Conservation (phyloP, 345 rosid genomes). For the Cardamine occulta region DNA sequence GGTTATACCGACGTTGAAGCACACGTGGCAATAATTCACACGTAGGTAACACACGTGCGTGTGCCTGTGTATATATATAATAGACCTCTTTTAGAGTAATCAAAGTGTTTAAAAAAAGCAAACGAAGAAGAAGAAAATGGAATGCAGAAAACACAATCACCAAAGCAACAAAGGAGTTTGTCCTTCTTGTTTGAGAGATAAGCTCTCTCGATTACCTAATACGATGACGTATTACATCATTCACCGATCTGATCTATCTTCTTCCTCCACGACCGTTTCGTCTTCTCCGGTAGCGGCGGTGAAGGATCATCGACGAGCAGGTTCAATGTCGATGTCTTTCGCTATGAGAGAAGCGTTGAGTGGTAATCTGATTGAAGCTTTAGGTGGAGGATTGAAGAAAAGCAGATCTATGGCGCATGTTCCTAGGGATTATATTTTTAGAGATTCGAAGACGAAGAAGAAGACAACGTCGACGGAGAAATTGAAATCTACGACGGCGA, state of each 20-base stretch:
- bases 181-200: slow-evolving; percentile 37
- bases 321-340: slow-evolving; percentile 52
- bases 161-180: slow-evolving; percentile 41
- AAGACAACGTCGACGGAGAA: neutral
- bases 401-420: slow-evolving; percentile 71
- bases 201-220: slow-evolving; percentile 29
- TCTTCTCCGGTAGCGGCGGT: slow-evolving; percentile 22
- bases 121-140: slow-evolving; percentile 24
- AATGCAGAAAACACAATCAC: slow-evolving; percentile 45
- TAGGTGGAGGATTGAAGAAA: slow-evolving; percentile 62
- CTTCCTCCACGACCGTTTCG: slow-evolving; percentile 29
- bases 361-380: slow-evolving; percentile 32
- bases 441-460: slow-evolving; percentile 47
- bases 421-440: slow-evolving; percentile 43
- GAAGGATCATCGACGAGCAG: slow-evolving; percentile 45
- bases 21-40: slow-evolving; percentile 35
- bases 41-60: slow-evolving; percentile 31
- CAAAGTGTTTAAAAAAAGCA: too few relatives aligned
- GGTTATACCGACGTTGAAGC: slow-evolving; percentile 33
- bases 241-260: slow-evolving; percentile 11
- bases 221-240: slow-evolving; percentile 35
- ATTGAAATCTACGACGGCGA: slow-evolving; percentile 20
- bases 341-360: slow-evolving; percentile 42
- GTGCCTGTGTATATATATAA: slow-evolving; percentile 1
- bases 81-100: neutral